These are phyloP conservation scores for Corchorus capsularis DNA, from an alignment of 345 rosid species.

Conservation along the genomic window DNA sequence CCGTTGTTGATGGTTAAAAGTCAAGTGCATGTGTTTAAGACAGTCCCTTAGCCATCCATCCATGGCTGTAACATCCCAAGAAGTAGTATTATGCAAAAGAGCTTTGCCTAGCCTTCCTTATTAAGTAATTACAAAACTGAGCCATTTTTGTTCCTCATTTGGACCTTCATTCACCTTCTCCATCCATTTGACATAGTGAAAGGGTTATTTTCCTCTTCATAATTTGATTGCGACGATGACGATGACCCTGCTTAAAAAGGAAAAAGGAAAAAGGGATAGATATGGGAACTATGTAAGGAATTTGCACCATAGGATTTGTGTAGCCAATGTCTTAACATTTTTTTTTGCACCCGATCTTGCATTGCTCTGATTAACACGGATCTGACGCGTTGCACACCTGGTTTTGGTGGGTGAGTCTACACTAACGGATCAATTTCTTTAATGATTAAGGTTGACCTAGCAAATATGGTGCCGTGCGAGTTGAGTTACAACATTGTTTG, in stretches of 20 bases:
- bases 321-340: too few species aligned
- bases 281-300: not conserved
- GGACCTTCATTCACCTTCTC: not conserved
- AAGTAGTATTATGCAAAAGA: not conserved
- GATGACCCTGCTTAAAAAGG: not conserved
- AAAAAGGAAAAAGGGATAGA: not conserved
- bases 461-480: not conserved
- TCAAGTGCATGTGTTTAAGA: not conserved
- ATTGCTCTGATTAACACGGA: too few species aligned
- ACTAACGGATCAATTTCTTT: too few species aligned
- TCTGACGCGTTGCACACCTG: too few species aligned
- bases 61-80: not conserved
- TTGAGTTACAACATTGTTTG: not conserved
- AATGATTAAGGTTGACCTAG: not conserved
- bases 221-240: not conserved
- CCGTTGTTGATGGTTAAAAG: not conserved
- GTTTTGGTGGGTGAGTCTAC: too few species aligned
- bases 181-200: not conserved
- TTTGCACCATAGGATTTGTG: not conserved
- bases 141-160: too few species aligned
- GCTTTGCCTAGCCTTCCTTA: not conserved
- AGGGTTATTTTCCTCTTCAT: not conserved
- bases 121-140: too few species aligned
- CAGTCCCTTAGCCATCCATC: slow-evolving; percentile 4
- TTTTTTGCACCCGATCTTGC: too few species aligned